Conservation (phyloP, 768 basidiomycete species). For the Termitomyces sp. region DNA sequence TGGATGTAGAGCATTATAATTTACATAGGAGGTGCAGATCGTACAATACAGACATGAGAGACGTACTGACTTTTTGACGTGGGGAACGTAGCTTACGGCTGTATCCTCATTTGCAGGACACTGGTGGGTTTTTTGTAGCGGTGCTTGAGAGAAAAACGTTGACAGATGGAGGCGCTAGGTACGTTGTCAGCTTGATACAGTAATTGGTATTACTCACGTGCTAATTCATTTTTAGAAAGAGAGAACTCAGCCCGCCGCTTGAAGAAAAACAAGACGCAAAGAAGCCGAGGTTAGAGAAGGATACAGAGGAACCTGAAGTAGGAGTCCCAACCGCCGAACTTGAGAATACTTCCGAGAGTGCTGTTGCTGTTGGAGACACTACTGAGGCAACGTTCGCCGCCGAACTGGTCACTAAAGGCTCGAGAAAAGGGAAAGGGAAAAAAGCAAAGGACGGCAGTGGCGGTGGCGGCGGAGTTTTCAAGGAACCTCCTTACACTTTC, state of each 20-base stretch:
- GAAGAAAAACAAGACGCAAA: slow-evolving; percentile 42
- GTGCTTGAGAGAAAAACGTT: slow-evolving; percentile 55
- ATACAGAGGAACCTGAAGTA: slow-evolving; percentile 1
- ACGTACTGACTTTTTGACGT: background rate
- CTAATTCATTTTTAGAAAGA: slow-evolving; percentile 35
- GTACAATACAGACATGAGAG: background rate
- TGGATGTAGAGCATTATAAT: slow-evolving; percentile 51
- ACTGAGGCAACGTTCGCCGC: background rate
- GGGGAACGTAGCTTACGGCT: slow-evolving; percentile 63
- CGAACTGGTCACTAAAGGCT: background rate
- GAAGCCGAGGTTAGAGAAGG: slow-evolving; percentile 39
- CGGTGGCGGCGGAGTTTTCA: slow-evolving; percentile 49
- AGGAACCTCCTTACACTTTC: slow-evolving; percentile 90
- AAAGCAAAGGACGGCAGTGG: slow-evolving; percentile 18
- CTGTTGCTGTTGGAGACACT: background rate
- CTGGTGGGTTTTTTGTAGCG: slow-evolving; percentile 97
- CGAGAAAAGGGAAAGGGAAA: slow-evolving; percentile 14
- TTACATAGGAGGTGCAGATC: slow-evolving; percentile 63
- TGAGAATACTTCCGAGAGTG: slow-evolving; percentile 13
- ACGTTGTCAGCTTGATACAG: background rate
- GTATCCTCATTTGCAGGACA: slow-evolving; percentile 93
- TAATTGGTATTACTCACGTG: background rate
- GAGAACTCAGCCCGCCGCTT: slow-evolving; percentile 35
- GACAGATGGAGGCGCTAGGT: slow-evolving; percentile 12
- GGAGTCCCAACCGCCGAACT: slow-evolving; percentile 11